These are phyloP conservation scores for Papiliotrema flavescens DNA, from an alignment of 1,284 basidiomycete genomes.

Conservation along the genomic window DNA sequence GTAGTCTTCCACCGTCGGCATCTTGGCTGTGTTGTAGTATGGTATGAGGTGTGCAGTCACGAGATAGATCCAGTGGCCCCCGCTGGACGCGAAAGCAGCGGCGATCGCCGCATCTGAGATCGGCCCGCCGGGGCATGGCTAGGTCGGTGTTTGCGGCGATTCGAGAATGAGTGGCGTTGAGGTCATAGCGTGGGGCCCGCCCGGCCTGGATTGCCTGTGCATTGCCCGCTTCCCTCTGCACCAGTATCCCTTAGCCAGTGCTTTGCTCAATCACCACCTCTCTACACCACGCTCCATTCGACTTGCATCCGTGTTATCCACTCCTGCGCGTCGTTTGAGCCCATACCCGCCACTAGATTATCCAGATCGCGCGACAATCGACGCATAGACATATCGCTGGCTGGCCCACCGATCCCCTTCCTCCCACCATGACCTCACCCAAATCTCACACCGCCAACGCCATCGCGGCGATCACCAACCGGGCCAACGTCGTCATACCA, in stretches of 20 bases:
- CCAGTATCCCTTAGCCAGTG: neutral
- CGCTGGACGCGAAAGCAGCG: too few relatives aligned
- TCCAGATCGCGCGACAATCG: too few relatives aligned
- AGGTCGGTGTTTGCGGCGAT: too few relatives aligned
- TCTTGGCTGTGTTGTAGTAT: constrained; percentile 12
- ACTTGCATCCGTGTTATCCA: too few relatives aligned
- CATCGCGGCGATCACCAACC: constrained; percentile 42
- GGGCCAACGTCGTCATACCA: constrained; percentile 53
- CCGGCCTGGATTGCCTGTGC: too few relatives aligned
- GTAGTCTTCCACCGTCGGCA: constrained; percentile 49
- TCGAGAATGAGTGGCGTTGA: too few relatives aligned
- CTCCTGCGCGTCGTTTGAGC: too few relatives aligned
- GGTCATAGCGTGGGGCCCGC: too few relatives aligned
- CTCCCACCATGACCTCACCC: constrained; percentile 35
- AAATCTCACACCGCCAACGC: constrained; percentile 44
- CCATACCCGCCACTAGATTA: too few relatives aligned
- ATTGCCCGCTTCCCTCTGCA: neutral
- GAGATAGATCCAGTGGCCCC: neutral
- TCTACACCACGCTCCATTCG: too few relatives aligned
- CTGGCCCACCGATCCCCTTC: neutral
- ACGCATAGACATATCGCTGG: constrained; percentile 1
- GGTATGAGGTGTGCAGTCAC: neutral
- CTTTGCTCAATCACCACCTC: neutral
- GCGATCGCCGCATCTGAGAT: too few relatives aligned
- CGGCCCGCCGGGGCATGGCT: too few relatives aligned